Evolutionary conservation across 495 filamentous ascomycete species (phyloP), one percentile per base, ranked within the genome.

Genomic region (Tricharina praecox): DNA sequence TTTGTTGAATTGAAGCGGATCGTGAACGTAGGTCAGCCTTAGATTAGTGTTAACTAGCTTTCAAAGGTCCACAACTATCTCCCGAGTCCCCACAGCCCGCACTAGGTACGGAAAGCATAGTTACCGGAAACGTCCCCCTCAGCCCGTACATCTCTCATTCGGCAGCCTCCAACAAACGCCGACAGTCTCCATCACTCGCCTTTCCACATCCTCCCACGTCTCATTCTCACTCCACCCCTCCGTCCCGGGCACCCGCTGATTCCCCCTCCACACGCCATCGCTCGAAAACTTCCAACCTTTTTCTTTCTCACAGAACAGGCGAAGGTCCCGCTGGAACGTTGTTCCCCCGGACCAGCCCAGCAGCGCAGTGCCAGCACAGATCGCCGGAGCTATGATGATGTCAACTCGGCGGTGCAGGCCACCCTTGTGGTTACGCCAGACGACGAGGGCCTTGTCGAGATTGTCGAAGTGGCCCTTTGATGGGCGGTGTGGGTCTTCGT

Each of bases 341-440:
- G 76, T 84, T 7, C 78, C 92, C 2, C 84, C 82, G 11, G 79
- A 78, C 92, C 88, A 96, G 2, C 83, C 86, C 3, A 86, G 64
- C 2, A 96, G 71, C 0, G 85, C 90, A 55, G 85, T 94, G 0
- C 92, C 90, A 2, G 81, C 74, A 2, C 83, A 90, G 24, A 75
- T 77, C 81, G 87, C 92, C 0, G 86, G 87, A 15, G 76, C 76
- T 48, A 96, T 70, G 58, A 99, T 93, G 50, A 99, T 93, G 58
- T 96, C 88, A 4, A 99, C 86, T 15, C 87, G 70, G 16, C 85
- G 74, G 56, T 94, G 87, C 3, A 69, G 69, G 55, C 88, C 85
- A 0, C 77, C 73, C 48, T 88, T 85, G 47, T 72, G 4, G 53
- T 87, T 74, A 57, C 92, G 88, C 90, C 90, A 99, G 0, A 95